Percentiles rank a stretch among this genome's conserved stretches.
phyloP scores from a whole-genome alignment of 2,329 filamentous ascomycete genomes.

The Pseudocercospora vitis region DNA sequence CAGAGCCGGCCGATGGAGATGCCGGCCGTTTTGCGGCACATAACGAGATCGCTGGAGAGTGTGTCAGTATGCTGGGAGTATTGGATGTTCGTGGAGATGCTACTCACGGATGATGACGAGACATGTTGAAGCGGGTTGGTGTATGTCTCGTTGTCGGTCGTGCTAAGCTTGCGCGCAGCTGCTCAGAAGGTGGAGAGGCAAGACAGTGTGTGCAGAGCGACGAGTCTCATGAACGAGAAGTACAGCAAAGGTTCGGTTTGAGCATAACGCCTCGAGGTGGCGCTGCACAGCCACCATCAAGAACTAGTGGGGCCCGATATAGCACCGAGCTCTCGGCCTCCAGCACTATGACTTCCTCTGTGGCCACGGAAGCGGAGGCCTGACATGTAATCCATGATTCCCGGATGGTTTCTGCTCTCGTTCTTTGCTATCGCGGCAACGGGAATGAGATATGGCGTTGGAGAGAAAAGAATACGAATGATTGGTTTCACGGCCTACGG shows the following conservation, averaged over 20 bases:
- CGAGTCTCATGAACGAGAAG: background rate
- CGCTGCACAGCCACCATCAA: too few species aligned
- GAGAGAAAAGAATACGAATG: background rate
- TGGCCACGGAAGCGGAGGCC: conserved; percentile 1
- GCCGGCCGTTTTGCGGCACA: conserved; percentile 98
- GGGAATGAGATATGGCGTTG: too few species aligned
- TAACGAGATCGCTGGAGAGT: conserved; percentile 77
- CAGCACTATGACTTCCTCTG: too few species aligned
- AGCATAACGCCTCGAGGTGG: background rate
- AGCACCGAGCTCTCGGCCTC: too few species aligned
- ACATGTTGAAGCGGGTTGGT: conserved; percentile 59
- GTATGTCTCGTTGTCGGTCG: background rate
- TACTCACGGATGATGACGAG: conserved; percentile 85
- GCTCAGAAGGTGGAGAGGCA: background rate
- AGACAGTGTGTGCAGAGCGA: background rate
- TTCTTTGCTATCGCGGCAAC: too few species aligned
- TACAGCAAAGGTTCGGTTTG: background rate
- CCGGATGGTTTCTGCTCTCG: background rate
- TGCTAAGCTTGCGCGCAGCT: background rate
- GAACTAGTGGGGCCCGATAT: too few species aligned
- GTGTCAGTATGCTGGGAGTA: conserved; percentile 24
- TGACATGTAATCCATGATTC: conserved; percentile 3
- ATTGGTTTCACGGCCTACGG: background rate
- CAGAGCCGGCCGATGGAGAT: conserved; percentile 98
- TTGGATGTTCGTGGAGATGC: conserved; percentile 27